Evolutionary conservation across 345 rosid genomes (phyloP).

Genomic region (Microthlaspi erraticum): DNA sequence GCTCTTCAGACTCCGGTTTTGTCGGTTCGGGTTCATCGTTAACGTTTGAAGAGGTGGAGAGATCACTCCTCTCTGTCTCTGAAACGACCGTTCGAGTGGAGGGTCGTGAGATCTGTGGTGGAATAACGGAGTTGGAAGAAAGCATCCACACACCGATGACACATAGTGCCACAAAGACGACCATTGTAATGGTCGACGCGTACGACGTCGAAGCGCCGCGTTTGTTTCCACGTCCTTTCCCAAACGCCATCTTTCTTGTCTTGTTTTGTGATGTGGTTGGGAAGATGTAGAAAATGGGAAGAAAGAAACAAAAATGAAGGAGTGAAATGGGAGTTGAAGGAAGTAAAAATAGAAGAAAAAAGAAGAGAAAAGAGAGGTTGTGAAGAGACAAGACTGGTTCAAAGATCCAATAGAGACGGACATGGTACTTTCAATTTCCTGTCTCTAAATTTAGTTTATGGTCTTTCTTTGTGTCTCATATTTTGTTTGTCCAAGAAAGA

Average conservation of each 20-base stretch:
- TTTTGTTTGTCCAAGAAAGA: background rate
- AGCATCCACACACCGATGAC: slow-evolving; percentile 87
- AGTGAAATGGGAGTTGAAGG: slow-evolving; percentile 42
- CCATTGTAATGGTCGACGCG: slow-evolving; percentile 67
- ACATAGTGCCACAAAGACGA: slow-evolving; percentile 67
- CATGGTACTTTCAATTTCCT: slow-evolving; percentile 41
- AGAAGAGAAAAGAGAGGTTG: slow-evolving; percentile 46
- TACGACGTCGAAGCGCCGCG: slow-evolving; percentile 57
- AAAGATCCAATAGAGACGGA: slow-evolving; percentile 67
- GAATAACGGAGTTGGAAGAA: slow-evolving; percentile 53
- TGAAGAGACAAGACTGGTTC: slow-evolving; percentile 53
- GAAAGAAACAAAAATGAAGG: slow-evolving; percentile 28
- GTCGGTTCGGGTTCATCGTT: slow-evolving; percentile 33
- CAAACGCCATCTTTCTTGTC: slow-evolving; percentile 52
- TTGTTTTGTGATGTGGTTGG: background rate
- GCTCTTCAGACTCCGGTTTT: slow-evolving; percentile 43
- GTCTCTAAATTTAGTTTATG: slow-evolving; percentile 40
- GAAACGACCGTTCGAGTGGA: slow-evolving; percentile 43
- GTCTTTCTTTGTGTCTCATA: slow-evolving; percentile 31
- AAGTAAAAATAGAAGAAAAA: slow-evolving; percentile 34
- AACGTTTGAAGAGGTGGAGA: slow-evolving; percentile 27
- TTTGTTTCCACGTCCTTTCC: slow-evolving; percentile 63
- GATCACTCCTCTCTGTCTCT: slow-evolving; percentile 40
- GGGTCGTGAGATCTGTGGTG: slow-evolving; percentile 49
- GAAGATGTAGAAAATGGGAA: no score